Base-by-base conservation (phyloP, 192 early-diverging fungal species). In the Coemansia sp. region DNA sequence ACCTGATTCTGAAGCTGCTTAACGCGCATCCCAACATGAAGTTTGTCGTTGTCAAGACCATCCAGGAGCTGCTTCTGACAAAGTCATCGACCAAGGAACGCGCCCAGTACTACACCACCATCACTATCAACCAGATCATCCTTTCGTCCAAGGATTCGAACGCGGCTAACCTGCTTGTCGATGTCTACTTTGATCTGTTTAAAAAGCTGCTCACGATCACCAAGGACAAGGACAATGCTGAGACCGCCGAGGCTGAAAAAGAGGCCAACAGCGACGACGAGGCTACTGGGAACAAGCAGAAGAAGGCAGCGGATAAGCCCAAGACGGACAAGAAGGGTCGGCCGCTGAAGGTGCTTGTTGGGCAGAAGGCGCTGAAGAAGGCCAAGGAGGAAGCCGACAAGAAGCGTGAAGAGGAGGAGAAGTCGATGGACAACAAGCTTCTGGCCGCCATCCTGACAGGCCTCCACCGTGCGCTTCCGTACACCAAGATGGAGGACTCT, bases 391-490 rank as follows among this genome's bases (percentile, higher is more conserved):
- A 77, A 15, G 67, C 70, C 45, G 83, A 79, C 70, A 78, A 75
- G 70, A 72, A 75, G 66, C 81, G 79, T 36, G 78, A 74, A 2
- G 81, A 71, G 8, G 83, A 77, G 38, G 86, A 81, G 65, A 65
- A 70, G 58, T 74, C 81, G 34, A 74, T 78, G 72, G 81, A 78
- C 70, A 83, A 83, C 39, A 96, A 96, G 74, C 92, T 96, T 83
- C 85, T 98, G 79, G 90, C 91, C 15, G 95, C 93, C 4, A 84
- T 98, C 28, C 79, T 99, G 54, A 97, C 96, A 0, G 97, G 97
- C 64, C 88, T 99, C 34, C 96, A 98, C 74, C 94, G 97, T 56
- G 93, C 95, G 5, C 92, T 97, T 77, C 95, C 95, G 34, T 99
- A 90, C 66, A 83, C 93, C 32, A 89, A 94, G 70, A 83, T 97